phyloP scores from a whole-genome alignment of 192 early-diverging fungal genomes.

The Rhizophlyctis rosea region DNA sequence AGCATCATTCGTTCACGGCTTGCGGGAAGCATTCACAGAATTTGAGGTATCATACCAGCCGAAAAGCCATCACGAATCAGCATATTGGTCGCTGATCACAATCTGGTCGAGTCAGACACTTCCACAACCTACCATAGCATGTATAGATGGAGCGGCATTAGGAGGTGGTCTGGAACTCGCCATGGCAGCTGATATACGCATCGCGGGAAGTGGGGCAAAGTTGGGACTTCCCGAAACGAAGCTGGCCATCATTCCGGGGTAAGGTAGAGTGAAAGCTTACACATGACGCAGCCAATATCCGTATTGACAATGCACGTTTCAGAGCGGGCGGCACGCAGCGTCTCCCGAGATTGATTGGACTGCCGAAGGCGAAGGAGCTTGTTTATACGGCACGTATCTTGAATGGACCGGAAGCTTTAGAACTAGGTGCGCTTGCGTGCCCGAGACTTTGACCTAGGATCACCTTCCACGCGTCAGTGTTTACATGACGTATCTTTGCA shows the following conservation, averaged over 20 bases:
- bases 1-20: slow-evolving; percentile 71
- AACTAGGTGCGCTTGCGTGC: slow-evolving; percentile 54
- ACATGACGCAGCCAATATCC: background rate
- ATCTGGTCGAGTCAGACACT: slow-evolving; percentile 48
- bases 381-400: slow-evolving; percentile 82
- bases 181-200: slow-evolving; percentile 82
- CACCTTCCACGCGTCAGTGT: background rate
- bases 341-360: slow-evolving; percentile 81
- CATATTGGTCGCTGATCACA: slow-evolving; percentile 5
- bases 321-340: slow-evolving; percentile 95
- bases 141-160: slow-evolving; percentile 88
- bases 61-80: background rate
- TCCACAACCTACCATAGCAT: slow-evolving; percentile 90
- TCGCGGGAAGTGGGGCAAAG: slow-evolving; percentile 68
- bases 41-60: slow-evolving; percentile 55
- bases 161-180: slow-evolving; percentile 93
- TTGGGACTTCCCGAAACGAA: slow-evolving; percentile 90
- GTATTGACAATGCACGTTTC: no score
- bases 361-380: slow-evolving; percentile 85
- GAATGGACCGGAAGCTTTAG: slow-evolving; percentile 58
- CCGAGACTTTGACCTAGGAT: background rate
- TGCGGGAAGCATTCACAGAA: slow-evolving; percentile 74
- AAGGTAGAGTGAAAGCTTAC: no score
- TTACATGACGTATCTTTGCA: slow-evolving; percentile 12
- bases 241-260: slow-evolving; percentile 95